Evolutionary conservation across 164 flowering plant species (phyloP), one percentile per base, ranked within the genome.

Genomic region (Magnolia changhungtana): DNA sequence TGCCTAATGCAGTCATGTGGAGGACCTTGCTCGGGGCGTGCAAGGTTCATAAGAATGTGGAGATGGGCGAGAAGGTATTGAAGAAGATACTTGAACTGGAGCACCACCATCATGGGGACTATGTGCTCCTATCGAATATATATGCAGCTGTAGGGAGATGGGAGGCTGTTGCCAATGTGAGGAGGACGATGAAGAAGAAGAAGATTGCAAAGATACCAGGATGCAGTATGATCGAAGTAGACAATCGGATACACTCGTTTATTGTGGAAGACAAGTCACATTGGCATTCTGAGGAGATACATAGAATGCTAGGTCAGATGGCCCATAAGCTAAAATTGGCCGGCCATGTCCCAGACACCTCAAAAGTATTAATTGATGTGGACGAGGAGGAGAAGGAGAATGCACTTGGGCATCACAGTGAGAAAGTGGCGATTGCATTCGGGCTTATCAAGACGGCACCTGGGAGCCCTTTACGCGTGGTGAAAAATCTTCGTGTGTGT

Each of bases 371-470:
- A 63, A 11, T 24, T 50, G 71, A 73, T 37, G 13, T 73, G 16
- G 68, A 63, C 31, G 75, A 73, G 52, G 68, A 61, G 67, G 75
- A 63, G 66, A 86, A 81, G 75, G 93, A 90, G 74, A 87, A 83
- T 71, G 87, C 83, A 19, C 76, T 90, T 80, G 80, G 83, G 72
- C 78, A 49, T 65, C 91, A 89, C 75, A 88, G 90, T 77, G 92
- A 90, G 81, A 90, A 86, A 82, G 77, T 92, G 73, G 91, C 92
- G 18, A 74, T 87, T 37, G 82, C 86, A 79, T 89, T 88, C 74
- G 92, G 90, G 52, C 84, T 87, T 18, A 66, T 85, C 59, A 85
- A 29, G 66, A 73, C 76, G n/a, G 63, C 66, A 29, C 31, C 66
- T 4, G 59, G 67, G 11, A 51, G 67, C 65, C 84, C 86, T 18